Evolutionary conservation across 106 monocot genomes (phyloP).

Genomic region (Gastrodia elata): DNA sequence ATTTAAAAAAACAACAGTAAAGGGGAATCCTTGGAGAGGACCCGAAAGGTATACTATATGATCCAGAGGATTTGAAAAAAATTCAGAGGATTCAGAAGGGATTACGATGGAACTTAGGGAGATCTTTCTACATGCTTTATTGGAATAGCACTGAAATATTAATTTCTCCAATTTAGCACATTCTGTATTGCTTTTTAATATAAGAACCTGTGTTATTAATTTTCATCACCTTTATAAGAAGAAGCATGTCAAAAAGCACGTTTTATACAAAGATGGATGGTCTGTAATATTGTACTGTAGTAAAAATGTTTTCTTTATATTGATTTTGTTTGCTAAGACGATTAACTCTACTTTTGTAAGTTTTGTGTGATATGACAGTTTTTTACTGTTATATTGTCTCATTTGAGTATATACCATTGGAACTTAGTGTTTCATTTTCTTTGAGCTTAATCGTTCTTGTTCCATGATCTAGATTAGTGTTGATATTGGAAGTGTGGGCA

Average conservation of each 20-base stretch:
- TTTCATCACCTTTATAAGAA: not conserved
- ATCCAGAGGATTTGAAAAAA: too few species aligned
- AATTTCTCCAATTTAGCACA: too few species aligned
- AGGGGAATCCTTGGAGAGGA: too few species aligned
- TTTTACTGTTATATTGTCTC: not conserved
- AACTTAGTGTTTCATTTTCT: not conserved
- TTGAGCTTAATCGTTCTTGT: not conserved
- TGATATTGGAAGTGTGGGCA: conserved; percentile 57
- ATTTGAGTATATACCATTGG: not conserved
- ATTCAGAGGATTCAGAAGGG: too few species aligned
- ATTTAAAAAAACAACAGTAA: too few species aligned
- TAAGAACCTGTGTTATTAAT: not conserved
- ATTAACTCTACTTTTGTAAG: not conserved
- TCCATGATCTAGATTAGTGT: conserved; percentile 65
- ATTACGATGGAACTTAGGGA: too few species aligned
- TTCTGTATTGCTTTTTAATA: not conserved
- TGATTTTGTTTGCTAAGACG: not conserved
- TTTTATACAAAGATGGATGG: not conserved
- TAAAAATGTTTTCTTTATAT: not conserved
- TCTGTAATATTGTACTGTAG: not conserved
- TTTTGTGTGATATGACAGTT: not conserved
- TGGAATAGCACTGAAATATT: too few species aligned
- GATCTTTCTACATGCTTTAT: too few species aligned
- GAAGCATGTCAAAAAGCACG: not conserved
- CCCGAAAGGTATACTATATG: too few species aligned